Conservation (phyloP, 805 yeast genomes). For the Metschnikowia borealis region DNA sequence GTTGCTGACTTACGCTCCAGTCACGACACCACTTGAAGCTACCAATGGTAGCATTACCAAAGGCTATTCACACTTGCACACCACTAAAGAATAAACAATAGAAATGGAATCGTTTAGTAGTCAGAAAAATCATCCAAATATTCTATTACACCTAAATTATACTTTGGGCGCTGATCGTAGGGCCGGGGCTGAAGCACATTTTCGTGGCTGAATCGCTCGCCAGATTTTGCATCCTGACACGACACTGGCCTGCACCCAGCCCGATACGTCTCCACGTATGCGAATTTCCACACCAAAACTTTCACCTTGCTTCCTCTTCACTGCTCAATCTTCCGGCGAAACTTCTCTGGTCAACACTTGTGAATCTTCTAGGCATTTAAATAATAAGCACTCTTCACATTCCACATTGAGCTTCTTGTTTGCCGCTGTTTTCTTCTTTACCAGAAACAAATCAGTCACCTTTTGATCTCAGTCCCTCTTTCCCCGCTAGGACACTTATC, state of each 20-base stretch:
- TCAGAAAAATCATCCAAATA: neutral
- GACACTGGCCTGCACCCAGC: neutral
- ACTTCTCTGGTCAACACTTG: neutral
- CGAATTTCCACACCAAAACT: conserved; percentile 6
- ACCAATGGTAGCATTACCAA: neutral
- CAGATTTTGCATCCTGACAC: neutral
- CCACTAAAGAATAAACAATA: too few relatives aligned
- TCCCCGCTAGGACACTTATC: neutral
- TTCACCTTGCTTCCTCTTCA: neutral
- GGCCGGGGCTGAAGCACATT: too few relatives aligned
- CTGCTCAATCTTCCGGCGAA: neutral
- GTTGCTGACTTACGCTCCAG: neutral
- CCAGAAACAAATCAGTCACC: neutral
- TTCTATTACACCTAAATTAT: too few relatives aligned
- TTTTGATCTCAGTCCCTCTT: neutral
- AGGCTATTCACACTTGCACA: too few relatives aligned
- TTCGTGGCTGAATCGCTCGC: neutral
- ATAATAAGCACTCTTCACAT: neutral
- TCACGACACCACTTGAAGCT: neutral
- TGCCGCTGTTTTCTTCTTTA: neutral
- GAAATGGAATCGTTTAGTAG: neutral
- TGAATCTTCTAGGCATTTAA: neutral
- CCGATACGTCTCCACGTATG: conserved; percentile 8
- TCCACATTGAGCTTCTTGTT: neutral
- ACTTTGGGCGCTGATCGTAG: too few relatives aligned